phyloP scores from a whole-genome alignment of 2,329 filamentous ascomycete genomes.

The Cadophora sp. region DNA sequence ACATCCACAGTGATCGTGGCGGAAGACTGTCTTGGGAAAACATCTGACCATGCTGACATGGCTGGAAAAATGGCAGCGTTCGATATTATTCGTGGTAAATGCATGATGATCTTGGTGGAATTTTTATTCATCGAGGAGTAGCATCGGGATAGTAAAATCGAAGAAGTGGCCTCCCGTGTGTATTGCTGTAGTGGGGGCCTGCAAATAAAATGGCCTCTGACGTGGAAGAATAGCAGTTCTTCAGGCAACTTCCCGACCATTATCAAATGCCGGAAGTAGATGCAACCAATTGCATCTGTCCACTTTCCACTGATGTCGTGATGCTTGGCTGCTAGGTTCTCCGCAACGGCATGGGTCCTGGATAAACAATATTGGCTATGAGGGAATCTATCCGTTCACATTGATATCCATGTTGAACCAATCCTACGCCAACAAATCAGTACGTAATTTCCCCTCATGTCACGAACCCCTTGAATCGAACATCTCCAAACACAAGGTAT shows the following conservation, averaged over 20 bases:
- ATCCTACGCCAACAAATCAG: conserved; percentile 22
- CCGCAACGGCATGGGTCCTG: conserved; percentile 1
- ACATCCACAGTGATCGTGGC: conserved; percentile 39
- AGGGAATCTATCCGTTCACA: conserved; percentile 5
- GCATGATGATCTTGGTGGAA: too few relatives aligned
- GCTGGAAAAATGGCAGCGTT: too few relatives aligned
- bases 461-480: background rate
- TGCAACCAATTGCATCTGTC: background rate
- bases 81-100: too few relatives aligned
- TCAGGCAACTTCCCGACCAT: too few relatives aligned
- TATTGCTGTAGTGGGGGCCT: too few relatives aligned
- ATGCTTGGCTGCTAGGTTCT: background rate
- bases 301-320: background rate
- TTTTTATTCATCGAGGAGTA: too few relatives aligned
- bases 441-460: background rate
- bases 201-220: too few relatives aligned
- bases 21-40: background rate
- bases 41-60: background rate
- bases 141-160: too few relatives aligned
- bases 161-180: too few relatives aligned
- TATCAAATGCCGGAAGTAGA: too few relatives aligned
- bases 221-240: too few relatives aligned
- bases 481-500: background rate
- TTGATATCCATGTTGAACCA: conserved; percentile 42
- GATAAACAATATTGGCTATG: background rate